These are phyloP conservation scores for Blepharisma japonicum DNA, from an alignment of 73 alveolate species.

Conservation along the genomic window DNA sequence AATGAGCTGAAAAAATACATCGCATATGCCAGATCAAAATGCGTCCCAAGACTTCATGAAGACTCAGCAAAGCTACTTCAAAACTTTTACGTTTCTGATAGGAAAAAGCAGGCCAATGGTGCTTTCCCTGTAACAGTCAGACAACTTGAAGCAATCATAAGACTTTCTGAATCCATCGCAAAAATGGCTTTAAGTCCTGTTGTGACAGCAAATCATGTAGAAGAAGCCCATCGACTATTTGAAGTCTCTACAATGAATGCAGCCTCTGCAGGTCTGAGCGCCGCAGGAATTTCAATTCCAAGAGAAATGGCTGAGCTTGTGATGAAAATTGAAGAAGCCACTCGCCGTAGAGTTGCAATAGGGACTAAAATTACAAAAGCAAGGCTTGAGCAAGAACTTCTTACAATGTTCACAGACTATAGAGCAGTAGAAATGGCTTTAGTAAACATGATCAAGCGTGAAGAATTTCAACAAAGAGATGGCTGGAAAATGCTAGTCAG, in stretches of 20 bases:
- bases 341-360: conserved; percentile 89
- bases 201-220: conserved; percentile 93
- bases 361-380: conserved; percentile 82
- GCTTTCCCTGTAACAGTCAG: conserved; percentile 98
- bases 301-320: conserved; percentile 76
- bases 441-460: conserved; percentile 75
- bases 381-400: conserved; percentile 79
- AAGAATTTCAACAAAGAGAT: conserved; percentile 73
- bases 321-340: conserved; percentile 87
- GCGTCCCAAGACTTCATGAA: conserved; percentile 90
- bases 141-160: conserved; percentile 99
- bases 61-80: conserved; percentile 88
- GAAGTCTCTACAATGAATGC: conserved; percentile 96
- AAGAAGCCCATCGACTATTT: conserved; percentile 98
- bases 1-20: conserved; percentile 87
- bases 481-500: conserved; percentile 82
- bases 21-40: conserved; percentile 81
- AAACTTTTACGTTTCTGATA: conserved; percentile 91
- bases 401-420: conserved; percentile 66
- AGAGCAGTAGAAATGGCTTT: conserved; percentile 90
- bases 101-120: conserved; percentile 75
- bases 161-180: conserved; percentile 98
- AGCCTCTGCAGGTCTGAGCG: conserved; percentile 76
- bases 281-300: conserved; percentile 66
- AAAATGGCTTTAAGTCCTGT: conserved; percentile 90